Percentiles rank a stretch among this genome's conserved stretches.
Conservation (phyloP, 345 rosid genomes). For the Leavenworthia alabamica region DNA sequence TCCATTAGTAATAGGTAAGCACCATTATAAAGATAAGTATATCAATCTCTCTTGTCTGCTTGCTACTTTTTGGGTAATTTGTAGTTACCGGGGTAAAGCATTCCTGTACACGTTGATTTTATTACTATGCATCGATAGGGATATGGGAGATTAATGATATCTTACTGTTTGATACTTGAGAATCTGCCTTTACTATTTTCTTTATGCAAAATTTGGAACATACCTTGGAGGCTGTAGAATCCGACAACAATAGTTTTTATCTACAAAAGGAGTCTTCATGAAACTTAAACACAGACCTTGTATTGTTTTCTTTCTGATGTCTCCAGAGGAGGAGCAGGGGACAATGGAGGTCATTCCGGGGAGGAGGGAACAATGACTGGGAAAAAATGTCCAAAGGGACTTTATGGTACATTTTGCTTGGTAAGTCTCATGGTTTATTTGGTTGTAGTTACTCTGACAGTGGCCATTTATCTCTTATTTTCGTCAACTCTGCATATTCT, state of each 20-base stretch:
- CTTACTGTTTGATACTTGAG: not conserved
- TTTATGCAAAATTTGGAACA: not conserved
- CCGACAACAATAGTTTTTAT: not conserved
- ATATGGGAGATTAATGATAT: not conserved
- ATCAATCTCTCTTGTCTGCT: not conserved
- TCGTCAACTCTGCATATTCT: not conserved
- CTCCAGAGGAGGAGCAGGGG: slow-evolving; percentile 87
- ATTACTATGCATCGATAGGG: not conserved
- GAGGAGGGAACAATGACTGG: slow-evolving; percentile 87
- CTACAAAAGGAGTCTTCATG: not conserved
- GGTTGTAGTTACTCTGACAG: not conserved
- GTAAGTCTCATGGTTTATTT: slow-evolving; percentile 35
- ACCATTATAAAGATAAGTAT: slow-evolving; percentile 7
- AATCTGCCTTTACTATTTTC: not conserved
- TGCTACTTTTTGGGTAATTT: slow-evolving; percentile 7
- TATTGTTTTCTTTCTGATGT: slow-evolving; percentile 29
- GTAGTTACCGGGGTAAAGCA: not conserved
- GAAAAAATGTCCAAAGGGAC: slow-evolving; percentile 83
- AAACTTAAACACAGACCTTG: slow-evolving; percentile 1
- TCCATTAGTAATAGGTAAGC: slow-evolving; percentile 63
- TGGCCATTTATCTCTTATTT: slow-evolving; percentile 1
- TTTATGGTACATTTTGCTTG: slow-evolving; percentile 86
- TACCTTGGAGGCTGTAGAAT: not conserved
- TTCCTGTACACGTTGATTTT: not conserved
- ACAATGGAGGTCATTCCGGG: slow-evolving; percentile 71